Percentiles rank a stretch among this genome's conserved stretches.
phyloP scores from a whole-genome alignment of 257 asterid species.

The Solanum acaule region DNA sequence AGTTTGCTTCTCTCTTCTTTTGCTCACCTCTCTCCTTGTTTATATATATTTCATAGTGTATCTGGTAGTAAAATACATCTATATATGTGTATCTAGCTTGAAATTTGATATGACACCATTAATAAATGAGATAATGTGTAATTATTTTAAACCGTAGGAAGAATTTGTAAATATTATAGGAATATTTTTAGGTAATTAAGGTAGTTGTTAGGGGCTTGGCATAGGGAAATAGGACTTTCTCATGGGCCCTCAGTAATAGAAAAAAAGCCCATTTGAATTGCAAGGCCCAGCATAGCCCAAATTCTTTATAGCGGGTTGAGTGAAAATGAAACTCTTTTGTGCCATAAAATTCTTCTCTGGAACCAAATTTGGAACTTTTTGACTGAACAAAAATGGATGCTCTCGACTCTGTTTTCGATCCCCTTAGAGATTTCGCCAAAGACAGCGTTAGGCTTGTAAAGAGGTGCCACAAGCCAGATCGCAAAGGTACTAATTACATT shows the following conservation, averaged over 20 bases:
- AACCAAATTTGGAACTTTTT: background rate
- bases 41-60: background rate
- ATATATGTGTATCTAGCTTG: background rate
- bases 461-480: slow-evolving; percentile 23
- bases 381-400: slow-evolving; percentile 8
- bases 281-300: background rate
- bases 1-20: background rate
- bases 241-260: background rate
- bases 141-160: no score
- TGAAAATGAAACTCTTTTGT: background rate
- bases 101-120: background rate
- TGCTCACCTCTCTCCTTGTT: background rate
- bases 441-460: slow-evolving; percentile 19
- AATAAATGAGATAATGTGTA: background rate
- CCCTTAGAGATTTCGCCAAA: slow-evolving; percentile 23
- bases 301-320: background rate
- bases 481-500: slow-evolving; percentile 4
- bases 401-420: slow-evolving; percentile 18
- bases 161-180: background rate
- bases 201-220: background rate
- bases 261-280: background rate
- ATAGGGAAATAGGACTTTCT: background rate
- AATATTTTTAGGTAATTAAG: background rate
- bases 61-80: no score
- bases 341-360: background rate